These are phyloP conservation scores for Aspergillus tubingensis DNA, from an alignment of 2,329 filamentous ascomycete genomes.

Conservation along the genomic window DNA sequence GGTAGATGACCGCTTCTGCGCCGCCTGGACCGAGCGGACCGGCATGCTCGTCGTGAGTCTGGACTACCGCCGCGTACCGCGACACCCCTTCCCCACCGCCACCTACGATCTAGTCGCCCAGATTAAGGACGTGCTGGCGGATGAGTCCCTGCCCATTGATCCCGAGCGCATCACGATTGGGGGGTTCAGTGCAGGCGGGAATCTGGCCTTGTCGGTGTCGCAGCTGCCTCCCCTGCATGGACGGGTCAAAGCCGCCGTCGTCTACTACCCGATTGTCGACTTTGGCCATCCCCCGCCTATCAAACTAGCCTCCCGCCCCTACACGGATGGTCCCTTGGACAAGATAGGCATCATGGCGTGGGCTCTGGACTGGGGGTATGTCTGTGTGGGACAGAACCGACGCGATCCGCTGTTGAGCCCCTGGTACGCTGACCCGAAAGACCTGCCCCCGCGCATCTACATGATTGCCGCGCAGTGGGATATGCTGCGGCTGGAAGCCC, in stretches of 20 bases:
- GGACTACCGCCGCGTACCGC: constrained; percentile 53
- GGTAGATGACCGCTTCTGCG: constrained; percentile 53
- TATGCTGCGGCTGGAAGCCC: constrained; percentile 41
- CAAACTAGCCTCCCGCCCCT: constrained; percentile 31
- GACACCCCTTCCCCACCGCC: constrained; percentile 44
- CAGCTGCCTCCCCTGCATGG: constrained; percentile 43
- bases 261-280: constrained; percentile 51
- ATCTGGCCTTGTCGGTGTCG: constrained; percentile 47
- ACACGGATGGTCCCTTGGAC: constrained; percentile 23
- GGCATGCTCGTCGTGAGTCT: constrained; percentile 51
- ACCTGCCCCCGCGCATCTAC: constrained; percentile 48
- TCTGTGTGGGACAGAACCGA: constrained; percentile 36
- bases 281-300: constrained; percentile 31
- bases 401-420: constrained; percentile 49
- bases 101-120: constrained; percentile 52
- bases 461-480: constrained; percentile 51
- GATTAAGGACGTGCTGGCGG: constrained; percentile 45
- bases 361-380: constrained; percentile 44
- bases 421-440: constrained; percentile 33
- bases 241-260: constrained; percentile 41
- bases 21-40: constrained; percentile 44
- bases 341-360: constrained; percentile 35
- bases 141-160: constrained; percentile 52
- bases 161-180: constrained; percentile 43
- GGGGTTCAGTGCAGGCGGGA: constrained; percentile 57